Percentiles rank a stretch among this genome's conserved stretches.
Conservation (phyloP, 2,329 filamentous ascomycete species). For the Monilinia fructigena region DNA sequence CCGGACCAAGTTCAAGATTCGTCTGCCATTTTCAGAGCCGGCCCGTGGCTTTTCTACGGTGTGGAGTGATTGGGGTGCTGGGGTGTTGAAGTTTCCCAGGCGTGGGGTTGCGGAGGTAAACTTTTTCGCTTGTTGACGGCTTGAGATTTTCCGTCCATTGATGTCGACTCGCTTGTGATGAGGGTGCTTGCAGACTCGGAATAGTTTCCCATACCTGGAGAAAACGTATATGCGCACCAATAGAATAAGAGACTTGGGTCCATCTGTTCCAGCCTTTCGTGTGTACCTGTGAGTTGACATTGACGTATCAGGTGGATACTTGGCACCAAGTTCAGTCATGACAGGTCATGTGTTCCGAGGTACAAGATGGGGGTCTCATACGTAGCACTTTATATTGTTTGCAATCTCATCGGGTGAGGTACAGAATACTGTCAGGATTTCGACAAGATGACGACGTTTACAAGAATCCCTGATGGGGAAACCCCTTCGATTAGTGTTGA, state of each 20-base stretch:
- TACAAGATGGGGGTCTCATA: conserved; percentile 20
- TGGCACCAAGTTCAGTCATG: background rate
- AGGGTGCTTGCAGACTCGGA: background rate
- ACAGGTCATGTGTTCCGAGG: conserved; percentile 9
- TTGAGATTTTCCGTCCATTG: conserved; percentile 16
- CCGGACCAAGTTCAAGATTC: no score
- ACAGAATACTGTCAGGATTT: background rate
- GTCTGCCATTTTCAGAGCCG: background rate
- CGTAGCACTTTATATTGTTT: conserved; percentile 12
- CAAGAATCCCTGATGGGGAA: conserved; percentile 60
- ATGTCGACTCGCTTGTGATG: conserved; percentile 9
- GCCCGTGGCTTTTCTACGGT: background rate
- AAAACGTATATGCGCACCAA: conserved; percentile 24
- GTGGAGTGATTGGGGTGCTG: background rate
- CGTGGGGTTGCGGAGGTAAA: conserved; percentile 5
- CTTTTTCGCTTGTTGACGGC: conserved; percentile 1
- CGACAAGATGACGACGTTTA: conserved; percentile 67
- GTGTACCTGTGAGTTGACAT: background rate
- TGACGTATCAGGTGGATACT: background rate
- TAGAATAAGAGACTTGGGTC: background rate
- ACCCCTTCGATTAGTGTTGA: conserved; percentile 65
- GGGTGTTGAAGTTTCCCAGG: background rate
- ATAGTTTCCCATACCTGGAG: background rate
- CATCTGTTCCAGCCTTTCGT: background rate
- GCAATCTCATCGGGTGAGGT: background rate